Evolutionary conservation across 176 grass and related monocot species (phyloP), one percentile per base, ranked within the genome.

Genomic region (Oryza meyeriana): DNA sequence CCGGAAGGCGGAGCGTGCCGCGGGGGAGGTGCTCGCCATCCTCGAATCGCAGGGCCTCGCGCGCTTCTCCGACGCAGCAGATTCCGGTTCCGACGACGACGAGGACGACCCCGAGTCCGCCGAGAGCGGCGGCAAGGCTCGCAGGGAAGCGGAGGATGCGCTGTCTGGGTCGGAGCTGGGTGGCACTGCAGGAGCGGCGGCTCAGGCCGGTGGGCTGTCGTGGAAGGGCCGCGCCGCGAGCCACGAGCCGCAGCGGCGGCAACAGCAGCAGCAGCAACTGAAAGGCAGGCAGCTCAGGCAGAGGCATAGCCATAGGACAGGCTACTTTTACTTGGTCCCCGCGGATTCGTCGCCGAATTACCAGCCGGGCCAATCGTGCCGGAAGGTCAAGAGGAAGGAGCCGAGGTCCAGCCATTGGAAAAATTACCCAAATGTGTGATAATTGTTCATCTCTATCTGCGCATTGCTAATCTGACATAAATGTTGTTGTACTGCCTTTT

Each of bases 371-470:
- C 94, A 95, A 74, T 98, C 96, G 42, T 99, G 96, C 85, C 79
- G 96, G 72, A 99, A 92, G 87, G 85, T 95, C 72, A 92, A 91
- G 84, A 76, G 59, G 35, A 97, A 92, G 81, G 92, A 97, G 72
- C 62, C 87, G 52, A 90, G 90, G 93, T 99, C 73, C 64, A 22
- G 30, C 1, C 61, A 66, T 69, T 68, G 10, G 2, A 31, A 44
- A 44, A 81, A 62, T 39, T 39, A 77, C 59, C 64, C 26, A 30
- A 44, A 48, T 75, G 11, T 18, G 12, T 71, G 77, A 44, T 74
- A 10, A 30, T 47, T 79, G 58, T 34, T 81, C 8, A 33, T n/a
- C 2, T 59, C 38, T 79, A 32, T 8, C 2, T 44, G 50, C 61
- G 41, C 39, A 38, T 35, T 80, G 11, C 26, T n/a, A 29, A 59